phyloP scores from a whole-genome alignment of 2,329 filamentous ascomycete genomes.

The Fusarium sp. region DNA sequence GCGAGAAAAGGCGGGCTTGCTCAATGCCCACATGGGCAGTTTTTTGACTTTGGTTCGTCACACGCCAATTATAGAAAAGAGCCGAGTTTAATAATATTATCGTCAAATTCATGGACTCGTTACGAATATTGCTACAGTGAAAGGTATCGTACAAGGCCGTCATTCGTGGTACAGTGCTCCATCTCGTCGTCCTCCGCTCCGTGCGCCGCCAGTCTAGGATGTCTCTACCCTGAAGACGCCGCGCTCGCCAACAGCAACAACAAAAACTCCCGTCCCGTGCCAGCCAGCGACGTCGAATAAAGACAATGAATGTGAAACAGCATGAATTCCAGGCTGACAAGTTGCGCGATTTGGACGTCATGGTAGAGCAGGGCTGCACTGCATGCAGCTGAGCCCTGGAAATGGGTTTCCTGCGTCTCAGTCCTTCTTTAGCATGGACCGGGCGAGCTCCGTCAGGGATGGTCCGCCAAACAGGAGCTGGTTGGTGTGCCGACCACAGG shows the following conservation, averaged over 20 bases:
- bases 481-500: slow-evolving; percentile 66
- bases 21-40: not conserved
- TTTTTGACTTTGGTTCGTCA: not conserved
- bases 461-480: slow-evolving; percentile 65
- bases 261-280: slow-evolving; percentile 39
- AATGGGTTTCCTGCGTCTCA: slow-evolving; percentile 18
- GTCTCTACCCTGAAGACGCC: slow-evolving; percentile 32
- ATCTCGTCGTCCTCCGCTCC: slow-evolving; percentile 4
- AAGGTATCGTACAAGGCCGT: slow-evolving; percentile 32
- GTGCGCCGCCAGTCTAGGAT: slow-evolving; percentile 15
- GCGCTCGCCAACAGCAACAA: slow-evolving; percentile 22
- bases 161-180: slow-evolving; percentile 27
- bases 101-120: slow-evolving; percentile 39
- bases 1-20: not conserved
- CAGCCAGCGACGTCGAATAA: slow-evolving; percentile 43
- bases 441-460: slow-evolving; percentile 58
- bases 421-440: slow-evolving; percentile 53
- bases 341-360: slow-evolving; percentile 20
- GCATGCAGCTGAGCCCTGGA: not conserved
- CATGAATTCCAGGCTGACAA: slow-evolving; percentile 8
- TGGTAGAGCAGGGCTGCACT: not conserved
- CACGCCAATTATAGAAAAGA: slow-evolving; percentile 18
- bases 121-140: slow-evolving; percentile 32
- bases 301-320: slow-evolving; percentile 19
- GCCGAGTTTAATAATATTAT: not conserved